These are phyloP conservation scores for Dianthus caryophyllus DNA, from an alignment of 148 eudicot genomes.

Conservation along the genomic window DNA sequence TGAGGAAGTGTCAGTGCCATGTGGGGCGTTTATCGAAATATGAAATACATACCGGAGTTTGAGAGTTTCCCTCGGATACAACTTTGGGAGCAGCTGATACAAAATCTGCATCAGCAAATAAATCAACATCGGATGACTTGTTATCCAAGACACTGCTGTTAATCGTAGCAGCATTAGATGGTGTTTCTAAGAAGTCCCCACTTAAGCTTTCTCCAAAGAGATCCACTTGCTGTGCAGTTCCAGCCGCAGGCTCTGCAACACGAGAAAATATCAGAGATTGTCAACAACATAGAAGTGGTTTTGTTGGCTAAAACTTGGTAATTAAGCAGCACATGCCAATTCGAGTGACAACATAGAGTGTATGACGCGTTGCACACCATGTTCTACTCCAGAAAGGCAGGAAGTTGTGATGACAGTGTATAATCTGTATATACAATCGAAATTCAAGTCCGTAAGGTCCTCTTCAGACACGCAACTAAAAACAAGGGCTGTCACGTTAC, in stretches of 20 bases:
- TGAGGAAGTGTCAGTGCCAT: too few relatives aligned
- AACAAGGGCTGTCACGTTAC: background rate
- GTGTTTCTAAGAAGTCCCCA: conserved; percentile 68
- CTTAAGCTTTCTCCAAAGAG: conserved; percentile 69
- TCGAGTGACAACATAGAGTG: too few relatives aligned
- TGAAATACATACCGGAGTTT: conserved; percentile 43
- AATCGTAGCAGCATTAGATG: conserved; percentile 47
- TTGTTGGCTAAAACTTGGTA: background rate
- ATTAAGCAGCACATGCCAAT: background rate
- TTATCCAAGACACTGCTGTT: conserved; percentile 32
- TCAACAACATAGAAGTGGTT: background rate
- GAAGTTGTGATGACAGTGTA: too few relatives aligned
- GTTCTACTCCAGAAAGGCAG: background rate
- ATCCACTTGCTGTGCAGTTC: conserved; percentile 61
- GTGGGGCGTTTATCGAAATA: too few relatives aligned
- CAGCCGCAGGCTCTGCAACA: conserved; percentile 57
- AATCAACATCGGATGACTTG: conserved; percentile 66
- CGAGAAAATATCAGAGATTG: background rate
- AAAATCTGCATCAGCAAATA: conserved; percentile 93
- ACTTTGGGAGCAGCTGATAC: conserved; percentile 68
- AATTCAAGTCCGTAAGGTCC: background rate
- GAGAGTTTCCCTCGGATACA: conserved; percentile 40
- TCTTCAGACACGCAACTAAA: background rate
- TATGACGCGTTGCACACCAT: too few relatives aligned
- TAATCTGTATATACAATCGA: background rate